Conservation (phyloP, 2,329 filamentous ascomycete species). For the Aspergillus sp. region DNA sequence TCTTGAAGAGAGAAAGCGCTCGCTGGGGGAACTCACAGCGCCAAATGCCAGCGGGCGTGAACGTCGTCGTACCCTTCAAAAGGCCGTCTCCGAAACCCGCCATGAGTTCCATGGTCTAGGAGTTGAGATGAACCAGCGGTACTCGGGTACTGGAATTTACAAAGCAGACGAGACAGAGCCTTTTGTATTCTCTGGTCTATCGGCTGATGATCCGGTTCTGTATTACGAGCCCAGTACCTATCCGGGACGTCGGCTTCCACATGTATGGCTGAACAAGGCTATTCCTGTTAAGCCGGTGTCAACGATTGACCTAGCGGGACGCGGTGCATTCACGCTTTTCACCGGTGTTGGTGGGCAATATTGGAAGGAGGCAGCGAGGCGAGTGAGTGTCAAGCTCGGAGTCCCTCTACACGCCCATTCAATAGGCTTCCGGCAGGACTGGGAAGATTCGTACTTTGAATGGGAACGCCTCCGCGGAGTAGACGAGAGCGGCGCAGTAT, state of each 20-base stretch:
- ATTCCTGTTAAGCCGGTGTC: background rate
- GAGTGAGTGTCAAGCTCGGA: background rate
- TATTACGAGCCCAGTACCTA: constrained; percentile 2
- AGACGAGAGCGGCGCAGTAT: constrained; percentile 20
- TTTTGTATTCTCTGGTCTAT: background rate
- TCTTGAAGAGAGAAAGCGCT: background rate
- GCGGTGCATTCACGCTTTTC: background rate
- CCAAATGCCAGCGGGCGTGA: background rate
- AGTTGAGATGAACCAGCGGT: background rate
- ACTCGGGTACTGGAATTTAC: background rate
- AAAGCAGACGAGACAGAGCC: background rate
- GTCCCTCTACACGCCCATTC: constrained; percentile 1
- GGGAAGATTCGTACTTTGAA: constrained; percentile 4
- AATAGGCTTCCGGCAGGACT: constrained; percentile 7
- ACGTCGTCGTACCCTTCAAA: background rate
- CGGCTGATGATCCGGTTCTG: background rate
- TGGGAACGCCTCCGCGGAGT: constrained; percentile 20
- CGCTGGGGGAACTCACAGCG: background rate
- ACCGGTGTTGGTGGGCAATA: background rate
- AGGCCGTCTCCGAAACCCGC: background rate
- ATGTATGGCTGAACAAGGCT: constrained; percentile 6
- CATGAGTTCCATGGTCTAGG: background rate
- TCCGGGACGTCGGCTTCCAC: constrained; percentile 7
- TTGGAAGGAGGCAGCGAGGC: constrained; percentile 2
- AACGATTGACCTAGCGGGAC: constrained; percentile 6